Evolutionary conservation across 1,284 basidiomycete species (phyloP).

Genomic region (Trichosporon inkin): DNA sequence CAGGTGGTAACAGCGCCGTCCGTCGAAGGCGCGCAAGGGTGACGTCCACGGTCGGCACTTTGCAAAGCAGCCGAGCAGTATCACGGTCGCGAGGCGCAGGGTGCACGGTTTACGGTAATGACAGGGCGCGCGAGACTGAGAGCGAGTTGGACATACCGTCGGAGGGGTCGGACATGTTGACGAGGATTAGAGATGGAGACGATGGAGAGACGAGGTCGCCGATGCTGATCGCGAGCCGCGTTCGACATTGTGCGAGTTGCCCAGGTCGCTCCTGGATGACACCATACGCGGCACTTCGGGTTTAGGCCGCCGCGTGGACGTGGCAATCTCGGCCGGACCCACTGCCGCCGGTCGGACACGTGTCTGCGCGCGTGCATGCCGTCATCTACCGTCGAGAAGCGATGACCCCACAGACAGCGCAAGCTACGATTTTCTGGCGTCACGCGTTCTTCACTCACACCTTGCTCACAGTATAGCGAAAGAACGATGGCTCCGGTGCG

Average conservation of each 20-base stretch:
- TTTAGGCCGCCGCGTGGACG: constrained; percentile 1
- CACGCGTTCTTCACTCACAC: background rate
- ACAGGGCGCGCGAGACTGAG: constrained; percentile 3
- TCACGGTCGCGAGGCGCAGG: background rate
- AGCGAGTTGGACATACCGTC: constrained; percentile 44
- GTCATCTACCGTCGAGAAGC: background rate
- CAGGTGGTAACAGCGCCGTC: background rate
- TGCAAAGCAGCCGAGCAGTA: background rate
- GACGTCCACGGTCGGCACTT: constrained; percentile 4
- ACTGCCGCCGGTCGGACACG: background rate
- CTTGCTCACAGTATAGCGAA: background rate
- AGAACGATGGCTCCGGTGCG: constrained; percentile 55
- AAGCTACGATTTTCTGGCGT: background rate
- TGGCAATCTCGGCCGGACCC: background rate
- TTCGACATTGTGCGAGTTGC: background rate
- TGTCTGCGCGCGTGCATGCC: background rate
- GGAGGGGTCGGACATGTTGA: constrained; percentile 48
- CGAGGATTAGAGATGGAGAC: background rate
- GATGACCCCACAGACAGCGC: background rate
- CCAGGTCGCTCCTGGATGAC: background rate
- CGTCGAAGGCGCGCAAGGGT: background rate
- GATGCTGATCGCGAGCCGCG: background rate
- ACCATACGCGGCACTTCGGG: background rate
- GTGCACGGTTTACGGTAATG: background rate
- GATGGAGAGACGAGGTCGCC: background rate